Evolutionary conservation across 371 early-diverging fungal genomes (phyloP).

Genomic region (Mortierella sp.): DNA sequence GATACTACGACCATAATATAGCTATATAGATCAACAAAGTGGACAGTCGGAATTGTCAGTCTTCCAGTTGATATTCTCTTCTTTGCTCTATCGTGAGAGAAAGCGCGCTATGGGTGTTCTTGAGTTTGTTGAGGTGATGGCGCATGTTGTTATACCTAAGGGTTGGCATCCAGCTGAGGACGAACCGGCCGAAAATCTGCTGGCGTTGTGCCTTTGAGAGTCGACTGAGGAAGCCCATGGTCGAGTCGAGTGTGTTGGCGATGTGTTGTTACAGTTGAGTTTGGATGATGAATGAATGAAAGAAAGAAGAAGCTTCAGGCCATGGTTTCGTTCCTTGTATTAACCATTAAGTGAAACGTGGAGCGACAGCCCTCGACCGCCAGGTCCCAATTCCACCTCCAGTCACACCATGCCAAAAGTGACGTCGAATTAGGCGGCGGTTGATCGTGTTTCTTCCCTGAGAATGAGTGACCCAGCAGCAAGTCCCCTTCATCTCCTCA

Average conservation of each 20-base stretch:
- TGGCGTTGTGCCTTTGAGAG: constrained; percentile 39
- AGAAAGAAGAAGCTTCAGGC: background rate
- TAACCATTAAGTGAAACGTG: background rate
- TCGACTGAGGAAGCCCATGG: constrained; percentile 50
- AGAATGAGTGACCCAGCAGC: background rate
- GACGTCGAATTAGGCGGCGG: background rate
- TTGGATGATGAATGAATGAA: background rate
- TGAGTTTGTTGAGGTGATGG: background rate
- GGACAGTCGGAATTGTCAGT: background rate
- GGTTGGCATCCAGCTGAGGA: constrained; percentile 44
- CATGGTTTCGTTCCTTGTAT: background rate
- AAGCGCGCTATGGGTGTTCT: background rate
- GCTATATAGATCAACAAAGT: constrained; percentile 27
- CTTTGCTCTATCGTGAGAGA: background rate
- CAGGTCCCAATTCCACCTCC: background rate
- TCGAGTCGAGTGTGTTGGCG: background rate
- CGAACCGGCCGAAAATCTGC: constrained; percentile 45
- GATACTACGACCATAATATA: constrained; percentile 65
- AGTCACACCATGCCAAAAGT: background rate
- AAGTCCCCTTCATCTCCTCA: background rate
- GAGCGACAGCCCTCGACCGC: background rate
- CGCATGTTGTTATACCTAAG: constrained; percentile 34
- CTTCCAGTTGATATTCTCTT: background rate
- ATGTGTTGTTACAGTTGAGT: background rate
- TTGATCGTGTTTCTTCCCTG: background rate